Evolutionary conservation across 306 rosid species (phyloP), one percentile per base, ranked within the genome.

Genomic region (Alnus rubra): DNA sequence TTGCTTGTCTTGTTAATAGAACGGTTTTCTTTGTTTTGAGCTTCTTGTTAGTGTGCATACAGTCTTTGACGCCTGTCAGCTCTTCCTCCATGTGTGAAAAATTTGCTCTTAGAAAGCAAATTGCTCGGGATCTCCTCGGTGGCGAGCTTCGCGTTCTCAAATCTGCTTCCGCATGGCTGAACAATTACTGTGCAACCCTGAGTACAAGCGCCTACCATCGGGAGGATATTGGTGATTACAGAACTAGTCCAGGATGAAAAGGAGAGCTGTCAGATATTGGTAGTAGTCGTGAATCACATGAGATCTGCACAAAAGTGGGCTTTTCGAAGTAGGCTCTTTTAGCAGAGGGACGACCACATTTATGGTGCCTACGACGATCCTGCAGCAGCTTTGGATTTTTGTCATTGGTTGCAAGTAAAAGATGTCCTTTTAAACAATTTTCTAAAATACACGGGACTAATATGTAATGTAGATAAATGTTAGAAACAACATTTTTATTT

Each of bases 91-190:
- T 4, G 19, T 44, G 82, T 39, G 81, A 39, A 82, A 80, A 76
- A 63, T 62, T 71, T 71, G 28, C 80, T 51, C 50, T 74, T 42
- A 79, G 92, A 84, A 85, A 47, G 73, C 81, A 39, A 81, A 90
- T 93, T 95, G 89, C 97, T 76, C 81, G 0, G 45, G 88, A 86
- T 79, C 95, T 93, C 42, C 83, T 93, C 49, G 33, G 7, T 3
- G 97, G 97, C 1, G 92, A 93, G 84, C 84, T 90, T 81, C 83
- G 83, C 37, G 48, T 93, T 74, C 95, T 91, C 69, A 88, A 88
- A 52, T 90, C 92, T 68, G 91, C 93, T 44, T 82, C 78, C 31
- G 74, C 85, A 5, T 91, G 97, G 97, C 80, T 91, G 60, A 59
- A 85, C 53, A 81, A 80, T 81, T 93, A 90, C 79, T 86, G 97